These are phyloP conservation scores for Pseudogymnoascus sp. DNA, from an alignment of 2,329 filamentous ascomycete genomes.

Conservation along the genomic window DNA sequence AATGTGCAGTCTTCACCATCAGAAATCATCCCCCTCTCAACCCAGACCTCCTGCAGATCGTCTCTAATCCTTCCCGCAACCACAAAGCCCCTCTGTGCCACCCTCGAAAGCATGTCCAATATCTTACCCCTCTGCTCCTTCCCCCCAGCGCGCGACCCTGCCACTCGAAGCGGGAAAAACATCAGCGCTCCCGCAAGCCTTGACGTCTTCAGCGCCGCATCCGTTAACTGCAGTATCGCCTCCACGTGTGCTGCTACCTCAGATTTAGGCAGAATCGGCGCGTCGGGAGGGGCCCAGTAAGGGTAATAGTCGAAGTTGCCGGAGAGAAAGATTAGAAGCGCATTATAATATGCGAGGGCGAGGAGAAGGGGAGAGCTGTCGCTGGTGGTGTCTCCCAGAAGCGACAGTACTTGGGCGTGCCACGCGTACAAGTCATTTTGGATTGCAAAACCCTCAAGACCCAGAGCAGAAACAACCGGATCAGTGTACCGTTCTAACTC, in stretches of 20 bases:
- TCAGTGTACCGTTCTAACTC: neutral
- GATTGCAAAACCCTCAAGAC: conserved; percentile 12
- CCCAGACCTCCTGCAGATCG: conserved; percentile 17
- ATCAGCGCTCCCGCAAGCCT: conserved; percentile 17
- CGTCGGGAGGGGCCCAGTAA: conserved; percentile 11
- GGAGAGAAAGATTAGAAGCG: conserved; percentile 20
- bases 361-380: conserved; percentile 8
- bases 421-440: conserved; percentile 13
- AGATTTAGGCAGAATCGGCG: conserved; percentile 6
- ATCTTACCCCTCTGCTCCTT: conserved; percentile 10
- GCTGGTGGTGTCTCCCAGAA: neutral
- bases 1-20: neutral
- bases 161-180: conserved; percentile 21
- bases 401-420: conserved; percentile 3
- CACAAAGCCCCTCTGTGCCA: conserved; percentile 17
- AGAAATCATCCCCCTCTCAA: neutral
- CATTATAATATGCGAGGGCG: conserved; percentile 17
- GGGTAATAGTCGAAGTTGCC: conserved; percentile 19
- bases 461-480: conserved; percentile 1
- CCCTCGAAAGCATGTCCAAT: conserved; percentile 14
- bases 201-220: conserved; percentile 14
- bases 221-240: conserved; percentile 12
- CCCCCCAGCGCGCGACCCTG: conserved; percentile 17
- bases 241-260: conserved; percentile 14
- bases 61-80: conserved; percentile 19